A percentile compares a stretch with the other conserved stretches of the same genome.
Evolutionary conservation across 2,329 filamentous ascomycete genomes (phyloP).

Genomic region (Phialocephala sp.): DNA sequence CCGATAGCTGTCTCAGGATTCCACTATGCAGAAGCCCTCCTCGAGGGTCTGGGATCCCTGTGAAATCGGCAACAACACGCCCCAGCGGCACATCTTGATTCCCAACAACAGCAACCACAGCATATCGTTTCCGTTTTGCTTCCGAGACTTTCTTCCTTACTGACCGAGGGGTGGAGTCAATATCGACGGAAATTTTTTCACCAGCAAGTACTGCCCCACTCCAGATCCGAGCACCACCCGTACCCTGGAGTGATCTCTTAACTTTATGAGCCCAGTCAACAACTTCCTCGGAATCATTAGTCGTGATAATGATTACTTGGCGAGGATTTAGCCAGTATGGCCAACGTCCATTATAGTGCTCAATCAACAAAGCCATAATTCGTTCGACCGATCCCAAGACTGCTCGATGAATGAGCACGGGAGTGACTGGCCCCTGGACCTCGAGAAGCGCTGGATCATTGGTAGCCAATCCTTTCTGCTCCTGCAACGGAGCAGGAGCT

Average conservation of each 20-base stretch:
- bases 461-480: slow-evolving; percentile 58
- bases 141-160: slow-evolving; percentile 73
- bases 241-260: slow-evolving; percentile 23
- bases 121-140: slow-evolving; percentile 75
- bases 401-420: slow-evolving; percentile 84
- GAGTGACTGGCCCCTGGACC: slow-evolving; percentile 65
- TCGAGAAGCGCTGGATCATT: slow-evolving; percentile 54
- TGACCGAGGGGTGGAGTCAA: slow-evolving; percentile 67
- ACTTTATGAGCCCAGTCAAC: slow-evolving; percentile 37
- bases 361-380: slow-evolving; percentile 83
- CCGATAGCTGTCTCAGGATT: neutral
- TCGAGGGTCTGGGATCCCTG: slow-evolving; percentile 41
- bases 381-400: slow-evolving; percentile 85
- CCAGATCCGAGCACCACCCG: slow-evolving; percentile 3
- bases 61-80: slow-evolving; percentile 58
- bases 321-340: slow-evolving; percentile 89
- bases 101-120: slow-evolving; percentile 76
- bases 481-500: slow-evolving; percentile 68
- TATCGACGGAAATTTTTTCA: slow-evolving; percentile 64
- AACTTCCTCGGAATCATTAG: slow-evolving; percentile 61
- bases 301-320: slow-evolving; percentile 75
- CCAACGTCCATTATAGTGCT: slow-evolving; percentile 80
- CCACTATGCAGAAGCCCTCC: slow-evolving; percentile 18
- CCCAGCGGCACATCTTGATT: slow-evolving; percentile 64
- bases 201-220: slow-evolving; percentile 37